Base-by-base conservation (phyloP, 768 basidiomycete genomes). In the Mycena vulgaris region DNA sequence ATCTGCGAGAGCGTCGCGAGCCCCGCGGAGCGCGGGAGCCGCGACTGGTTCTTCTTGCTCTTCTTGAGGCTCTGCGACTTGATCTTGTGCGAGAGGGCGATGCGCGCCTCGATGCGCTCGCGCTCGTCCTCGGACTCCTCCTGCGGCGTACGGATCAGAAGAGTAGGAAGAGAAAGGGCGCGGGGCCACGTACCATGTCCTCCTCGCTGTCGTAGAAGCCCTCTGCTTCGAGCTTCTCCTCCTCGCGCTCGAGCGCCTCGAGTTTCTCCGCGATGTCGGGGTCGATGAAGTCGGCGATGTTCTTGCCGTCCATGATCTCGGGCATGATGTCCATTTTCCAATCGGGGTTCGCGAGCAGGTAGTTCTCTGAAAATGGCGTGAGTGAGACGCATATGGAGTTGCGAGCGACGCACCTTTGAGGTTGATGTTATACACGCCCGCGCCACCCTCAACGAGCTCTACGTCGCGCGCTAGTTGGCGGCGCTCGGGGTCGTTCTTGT, bases 121-220 rank as follows among this genome's bases (percentile, higher is more conserved):
- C 93, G 88, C 78, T 95, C 94, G 77, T 97, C 94, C 69, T 94
- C 94, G 3, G 87, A 88, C 75, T 87, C 84, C 75, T 82, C 89
- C 90, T 84, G 85, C 6, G 37, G 0, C 84, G 48, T 6, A 35
- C 17, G 16, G 6, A 62, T 47, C 28, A 60, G 48, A 42, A 31
- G 57, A 30, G 27, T 42, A 40, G 42, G 42, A 13, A 23, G 19
- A 52, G 19, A 5, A 10, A 42, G 61, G 3, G 49, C 4, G 9
- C 16, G 28, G 3, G 48, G 30, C 28, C 14, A 80, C 89, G 67
- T 77, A 95, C 95, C 78, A 95, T 93, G 62, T 97, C 93, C 66
- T 92, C 93, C 40, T 96, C 97, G 61, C 86, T 89, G 39, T 95
- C 95, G 80, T 99, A 99, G 86, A 94, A 99, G 5, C 98, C 98